phyloP scores from a whole-genome alignment of 2,329 filamentous ascomycete species.

The Alternaria burnsii region DNA sequence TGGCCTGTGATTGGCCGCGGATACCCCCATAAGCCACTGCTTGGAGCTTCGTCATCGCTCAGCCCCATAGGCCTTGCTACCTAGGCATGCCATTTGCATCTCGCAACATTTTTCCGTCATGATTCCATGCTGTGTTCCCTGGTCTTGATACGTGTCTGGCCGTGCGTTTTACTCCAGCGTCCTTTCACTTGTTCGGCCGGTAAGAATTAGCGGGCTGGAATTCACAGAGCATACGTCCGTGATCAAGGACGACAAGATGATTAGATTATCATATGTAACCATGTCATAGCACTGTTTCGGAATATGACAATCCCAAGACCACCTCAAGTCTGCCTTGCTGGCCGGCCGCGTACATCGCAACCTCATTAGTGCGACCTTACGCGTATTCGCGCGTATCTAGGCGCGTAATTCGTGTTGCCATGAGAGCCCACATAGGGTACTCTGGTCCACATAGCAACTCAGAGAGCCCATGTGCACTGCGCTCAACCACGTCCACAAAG shows the following conservation, averaged over 20 bases:
- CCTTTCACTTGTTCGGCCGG: neutral
- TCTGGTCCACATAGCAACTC: neutral
- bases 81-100: neutral
- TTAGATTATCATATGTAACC: neutral
- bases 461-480: neutral
- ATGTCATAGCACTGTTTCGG: neutral
- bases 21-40: slow-evolving; percentile 6
- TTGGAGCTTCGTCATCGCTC: slow-evolving; percentile 22
- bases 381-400: slow-evolving; percentile 2
- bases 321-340: neutral
- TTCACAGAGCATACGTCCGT: neutral
- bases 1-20: slow-evolving; percentile 15
- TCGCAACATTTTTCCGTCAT: neutral
- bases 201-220: neutral
- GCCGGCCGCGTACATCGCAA: neutral
- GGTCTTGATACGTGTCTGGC: neutral
- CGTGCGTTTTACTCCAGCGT: neutral
- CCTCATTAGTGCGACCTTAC: neutral
- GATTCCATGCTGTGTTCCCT: neutral
- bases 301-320: neutral
- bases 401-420: neutral
- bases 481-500: neutral
- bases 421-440: neutral
- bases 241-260: neutral
- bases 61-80: slow-evolving; percentile 8